Conservation (phyloP, 2,329 filamentous ascomycete species). For the Hansfordia pulvinata region DNA sequence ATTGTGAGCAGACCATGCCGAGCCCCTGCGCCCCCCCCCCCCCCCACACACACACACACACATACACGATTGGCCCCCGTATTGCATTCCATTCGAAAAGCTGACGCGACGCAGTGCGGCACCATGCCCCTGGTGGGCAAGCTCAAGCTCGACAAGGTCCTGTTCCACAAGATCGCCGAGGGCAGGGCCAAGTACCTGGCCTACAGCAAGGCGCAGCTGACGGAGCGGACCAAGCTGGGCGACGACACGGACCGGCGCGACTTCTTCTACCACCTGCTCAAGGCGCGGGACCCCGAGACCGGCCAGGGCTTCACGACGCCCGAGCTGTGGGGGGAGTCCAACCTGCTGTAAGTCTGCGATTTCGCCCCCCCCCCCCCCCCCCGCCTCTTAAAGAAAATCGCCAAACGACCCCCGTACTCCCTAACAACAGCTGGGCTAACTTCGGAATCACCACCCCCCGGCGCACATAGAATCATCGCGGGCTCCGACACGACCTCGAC, state of each 20-base stretch:
- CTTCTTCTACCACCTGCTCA: slow-evolving; percentile 64
- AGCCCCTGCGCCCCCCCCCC: too few species aligned
- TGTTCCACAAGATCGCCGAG: slow-evolving; percentile 53
- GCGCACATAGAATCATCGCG: slow-evolving; percentile 56
- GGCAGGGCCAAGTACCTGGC: slow-evolving; percentile 58
- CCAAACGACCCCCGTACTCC: too few species aligned
- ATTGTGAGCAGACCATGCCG: slow-evolving; percentile 34
- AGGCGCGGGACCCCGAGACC: slow-evolving; percentile 58
- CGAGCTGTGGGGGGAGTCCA: slow-evolving; percentile 59
- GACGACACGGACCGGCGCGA: slow-evolving; percentile 55
- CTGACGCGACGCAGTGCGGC: slow-evolving; percentile 22
- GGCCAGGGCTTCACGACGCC: slow-evolving; percentile 50
- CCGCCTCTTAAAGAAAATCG: too few species aligned
- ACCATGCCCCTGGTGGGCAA: slow-evolving; percentile 57
- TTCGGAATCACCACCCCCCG: too few species aligned
- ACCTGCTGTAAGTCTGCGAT: slow-evolving; percentile 46
- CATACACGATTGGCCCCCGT: too few species aligned
- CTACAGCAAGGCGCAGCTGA: slow-evolving; percentile 54
- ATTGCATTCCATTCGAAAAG: too few species aligned
- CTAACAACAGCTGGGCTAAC: too few species aligned
- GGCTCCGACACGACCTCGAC: slow-evolving; percentile 62
- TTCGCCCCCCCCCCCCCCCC: too few species aligned
- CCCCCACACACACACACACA: too few species aligned
- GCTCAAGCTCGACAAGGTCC: slow-evolving; percentile 51
- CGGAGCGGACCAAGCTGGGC: slow-evolving; percentile 51